Conservation (phyloP, 2,329 filamentous ascomycete genomes). For the Talaromyces sp. region DNA sequence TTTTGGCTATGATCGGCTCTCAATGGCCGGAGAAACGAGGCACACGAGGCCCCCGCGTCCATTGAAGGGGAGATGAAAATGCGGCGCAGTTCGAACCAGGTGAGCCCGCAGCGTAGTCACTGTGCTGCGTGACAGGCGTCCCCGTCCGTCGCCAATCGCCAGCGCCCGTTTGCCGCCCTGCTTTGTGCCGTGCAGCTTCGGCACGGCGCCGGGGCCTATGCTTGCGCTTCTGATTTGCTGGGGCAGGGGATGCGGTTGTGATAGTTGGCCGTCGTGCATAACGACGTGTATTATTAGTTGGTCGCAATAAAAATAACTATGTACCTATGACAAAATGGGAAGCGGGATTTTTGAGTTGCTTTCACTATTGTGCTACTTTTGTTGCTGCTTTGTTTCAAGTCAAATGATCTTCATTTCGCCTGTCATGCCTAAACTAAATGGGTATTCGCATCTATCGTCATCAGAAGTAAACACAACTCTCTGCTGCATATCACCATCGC, state of each 20-base stretch:
- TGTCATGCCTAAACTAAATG: not conserved
- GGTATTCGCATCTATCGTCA: conserved; percentile 4
- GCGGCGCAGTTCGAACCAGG: not conserved
- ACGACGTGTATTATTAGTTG: not conserved
- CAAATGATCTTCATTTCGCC: not conserved
- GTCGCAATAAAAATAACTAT: not conserved
- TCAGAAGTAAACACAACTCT: not conserved
- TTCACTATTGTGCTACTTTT: not conserved
- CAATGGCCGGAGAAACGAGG: not conserved
- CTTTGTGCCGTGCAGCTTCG: not conserved
- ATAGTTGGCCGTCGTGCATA: not conserved
- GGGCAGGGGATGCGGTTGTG: not conserved
- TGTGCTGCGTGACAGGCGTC: not conserved
- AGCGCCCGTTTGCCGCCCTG: not conserved
- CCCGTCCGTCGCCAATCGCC: not conserved
- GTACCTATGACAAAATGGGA: not conserved
- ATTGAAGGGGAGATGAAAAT: not conserved
- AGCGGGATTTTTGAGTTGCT: not conserved
- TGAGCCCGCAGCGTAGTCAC: not conserved
- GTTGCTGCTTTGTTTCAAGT: no score
- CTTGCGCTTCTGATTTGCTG: not conserved
- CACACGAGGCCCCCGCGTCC: not conserved
- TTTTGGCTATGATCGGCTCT: not conserved
- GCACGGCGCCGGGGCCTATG: not conserved
- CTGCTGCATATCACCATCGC: not conserved